Conservation (phyloP, 148 eudicot genomes). For the Amaranthus palmeri region DNA sequence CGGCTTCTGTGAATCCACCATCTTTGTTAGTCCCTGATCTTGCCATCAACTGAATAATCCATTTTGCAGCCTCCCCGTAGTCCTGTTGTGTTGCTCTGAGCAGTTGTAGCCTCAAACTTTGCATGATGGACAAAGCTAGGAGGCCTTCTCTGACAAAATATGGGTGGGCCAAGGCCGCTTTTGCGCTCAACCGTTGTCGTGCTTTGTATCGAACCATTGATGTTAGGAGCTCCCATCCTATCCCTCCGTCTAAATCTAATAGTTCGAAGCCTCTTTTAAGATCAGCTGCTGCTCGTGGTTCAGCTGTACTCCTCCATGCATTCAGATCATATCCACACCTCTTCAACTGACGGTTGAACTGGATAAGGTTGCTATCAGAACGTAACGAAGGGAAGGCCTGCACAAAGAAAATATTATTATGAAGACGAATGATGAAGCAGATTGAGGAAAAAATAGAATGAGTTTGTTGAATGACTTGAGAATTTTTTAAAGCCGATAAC, state of each 20-base stretch:
- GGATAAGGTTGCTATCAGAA: slow-evolving; percentile 78
- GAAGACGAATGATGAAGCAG: neutral
- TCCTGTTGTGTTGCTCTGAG: slow-evolving; percentile 86
- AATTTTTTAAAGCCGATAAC: too few species aligned
- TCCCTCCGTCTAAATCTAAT: slow-evolving; percentile 81
- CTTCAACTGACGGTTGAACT: slow-evolving; percentile 95
- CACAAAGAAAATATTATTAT: neutral
- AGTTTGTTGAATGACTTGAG: neutral
- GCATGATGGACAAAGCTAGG: slow-evolving; percentile 76
- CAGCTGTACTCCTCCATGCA: slow-evolving; percentile 75
- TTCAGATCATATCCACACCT: slow-evolving; percentile 76
- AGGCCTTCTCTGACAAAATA: slow-evolving; percentile 83
- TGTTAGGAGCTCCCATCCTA: slow-evolving; percentile 94
- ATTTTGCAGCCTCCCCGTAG: slow-evolving; percentile 78
- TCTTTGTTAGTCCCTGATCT: slow-evolving; percentile 83
- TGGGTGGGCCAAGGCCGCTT: slow-evolving; percentile 84
- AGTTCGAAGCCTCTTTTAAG: slow-evolving; percentile 77
- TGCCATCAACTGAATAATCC: slow-evolving; percentile 86
- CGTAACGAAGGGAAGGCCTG: slow-evolving; percentile 88
- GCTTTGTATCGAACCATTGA: slow-evolving; percentile 97
- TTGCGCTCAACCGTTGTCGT: slow-evolving; percentile 81
- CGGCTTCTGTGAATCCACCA: slow-evolving; percentile 96
- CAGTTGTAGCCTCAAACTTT: slow-evolving; percentile 60
- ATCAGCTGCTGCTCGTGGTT: slow-evolving; percentile 76
- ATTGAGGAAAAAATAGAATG: neutral